Conservation (phyloP, 148 eudicot genomes). For the Silene conica region DNA sequence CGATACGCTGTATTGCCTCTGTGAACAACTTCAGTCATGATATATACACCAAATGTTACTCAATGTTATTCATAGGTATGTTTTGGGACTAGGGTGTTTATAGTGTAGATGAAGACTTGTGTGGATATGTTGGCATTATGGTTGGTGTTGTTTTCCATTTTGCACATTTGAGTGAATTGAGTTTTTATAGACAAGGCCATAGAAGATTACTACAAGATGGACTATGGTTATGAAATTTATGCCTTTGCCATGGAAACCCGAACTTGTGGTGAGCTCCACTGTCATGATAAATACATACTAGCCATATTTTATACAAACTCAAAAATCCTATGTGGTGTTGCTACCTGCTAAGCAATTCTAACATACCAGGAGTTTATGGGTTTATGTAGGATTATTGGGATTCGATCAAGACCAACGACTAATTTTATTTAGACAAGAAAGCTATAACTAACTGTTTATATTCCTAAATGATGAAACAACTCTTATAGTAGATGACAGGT, state of each 20-base stretch:
- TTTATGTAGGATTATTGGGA: slow-evolving; percentile 85
- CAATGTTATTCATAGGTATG: no score
- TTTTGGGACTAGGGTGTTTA: no score
- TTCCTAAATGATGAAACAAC: no score
- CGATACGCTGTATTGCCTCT: no score
- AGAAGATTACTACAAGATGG: slow-evolving; percentile 96
- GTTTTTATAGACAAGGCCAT: slow-evolving; percentile 79
- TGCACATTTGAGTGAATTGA: slow-evolving; percentile 26
- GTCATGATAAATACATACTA: background rate
- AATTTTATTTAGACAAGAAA: slow-evolving; percentile 83
- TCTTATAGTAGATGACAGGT: no score
- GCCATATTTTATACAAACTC: background rate
- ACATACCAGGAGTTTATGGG: slow-evolving; percentile 1
- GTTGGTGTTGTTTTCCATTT: background rate
- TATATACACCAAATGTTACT: no score
- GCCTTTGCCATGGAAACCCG: slow-evolving; percentile 93
- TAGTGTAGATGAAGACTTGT: no score
- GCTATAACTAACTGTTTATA: no score
- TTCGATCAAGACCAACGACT: slow-evolving; percentile 68
- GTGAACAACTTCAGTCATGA: no score
- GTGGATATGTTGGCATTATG: background rate
- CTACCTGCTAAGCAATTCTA: background rate
- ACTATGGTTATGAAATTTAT: slow-evolving; percentile 82
- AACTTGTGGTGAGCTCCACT: slow-evolving; percentile 53
- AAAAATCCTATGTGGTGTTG: background rate